A percentile compares a stretch with the other conserved stretches of the same genome.
Conservation (phyloP, 1,284 basidiomycete genomes). For the Austropuccinia psidii region DNA sequence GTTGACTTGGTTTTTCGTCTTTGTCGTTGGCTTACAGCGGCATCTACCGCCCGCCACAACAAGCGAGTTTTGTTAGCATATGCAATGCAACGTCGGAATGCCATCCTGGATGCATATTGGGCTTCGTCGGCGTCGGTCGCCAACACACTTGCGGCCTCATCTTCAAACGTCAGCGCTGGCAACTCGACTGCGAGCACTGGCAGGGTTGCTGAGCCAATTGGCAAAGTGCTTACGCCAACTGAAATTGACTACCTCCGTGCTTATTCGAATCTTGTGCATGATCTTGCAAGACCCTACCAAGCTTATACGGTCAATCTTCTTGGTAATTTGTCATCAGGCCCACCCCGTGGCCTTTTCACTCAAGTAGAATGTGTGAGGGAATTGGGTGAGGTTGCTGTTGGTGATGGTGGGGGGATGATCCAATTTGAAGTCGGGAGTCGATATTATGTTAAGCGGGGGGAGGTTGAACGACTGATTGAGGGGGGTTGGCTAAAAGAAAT, state of each 20-base stretch:
- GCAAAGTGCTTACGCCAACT: constrained; percentile 24
- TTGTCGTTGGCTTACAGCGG: constrained; percentile 7
- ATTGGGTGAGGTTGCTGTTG: constrained; percentile 27
- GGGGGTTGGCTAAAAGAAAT: constrained; percentile 29
- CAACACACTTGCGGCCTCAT: constrained; percentile 22
- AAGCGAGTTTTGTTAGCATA: constrained; percentile 29
- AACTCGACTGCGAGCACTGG: neutral
- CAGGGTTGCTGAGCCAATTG: constrained; percentile 11
- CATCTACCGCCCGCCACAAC: constrained; percentile 29
- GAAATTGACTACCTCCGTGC: constrained; percentile 28
- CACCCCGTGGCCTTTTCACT: constrained; percentile 18
- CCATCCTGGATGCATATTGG: constrained; percentile 30
- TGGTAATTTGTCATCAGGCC: constrained; percentile 17
- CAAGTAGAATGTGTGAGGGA: constrained; percentile 33
- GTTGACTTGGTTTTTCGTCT: neutral
- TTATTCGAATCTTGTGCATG: constrained; percentile 28
- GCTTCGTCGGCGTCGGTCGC: constrained; percentile 18
- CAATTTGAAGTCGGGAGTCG: constrained; percentile 28
- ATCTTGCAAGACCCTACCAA: constrained; percentile 29
- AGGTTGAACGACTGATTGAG: constrained; percentile 25
- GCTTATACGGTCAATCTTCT: constrained; percentile 27
- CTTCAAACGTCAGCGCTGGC: constrained; percentile 8
- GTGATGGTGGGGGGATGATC: constrained; percentile 27
- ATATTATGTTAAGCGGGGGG: constrained; percentile 24
- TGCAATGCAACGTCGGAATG: constrained; percentile 31